A percentile compares a stretch with the other conserved stretches of the same genome.
These are phyloP conservation scores for Eucalyptus sp. DNA, from an alignment of 345 rosid species.

Conservation along the genomic window DNA sequence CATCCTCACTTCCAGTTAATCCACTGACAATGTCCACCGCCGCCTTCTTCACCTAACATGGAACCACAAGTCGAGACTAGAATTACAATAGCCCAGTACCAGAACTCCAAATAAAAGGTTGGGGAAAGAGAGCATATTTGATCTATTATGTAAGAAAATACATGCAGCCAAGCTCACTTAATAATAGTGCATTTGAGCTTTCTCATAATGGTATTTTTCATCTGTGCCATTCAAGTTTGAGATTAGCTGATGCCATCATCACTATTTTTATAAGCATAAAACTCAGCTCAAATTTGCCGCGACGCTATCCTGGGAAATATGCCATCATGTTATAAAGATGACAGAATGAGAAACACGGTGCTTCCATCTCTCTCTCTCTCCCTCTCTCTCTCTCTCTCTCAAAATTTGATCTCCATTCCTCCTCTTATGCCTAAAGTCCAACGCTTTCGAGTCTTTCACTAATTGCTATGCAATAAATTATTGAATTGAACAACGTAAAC, in stretches of 20 bases:
- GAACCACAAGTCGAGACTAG: not conserved
- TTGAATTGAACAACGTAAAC: not conserved
- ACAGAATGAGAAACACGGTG: not conserved
- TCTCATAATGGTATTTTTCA: not conserved
- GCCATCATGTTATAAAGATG: not conserved
- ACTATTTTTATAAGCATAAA: not conserved
- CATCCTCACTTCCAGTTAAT: conserved; percentile 82
- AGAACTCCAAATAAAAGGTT: not conserved
- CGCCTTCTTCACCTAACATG: conserved; percentile 63
- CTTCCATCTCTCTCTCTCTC: not conserved
- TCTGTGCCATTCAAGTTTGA: not conserved
- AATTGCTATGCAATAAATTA: not conserved
- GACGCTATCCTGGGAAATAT: not conserved
- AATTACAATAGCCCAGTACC: not conserved
- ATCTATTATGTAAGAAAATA: not conserved
- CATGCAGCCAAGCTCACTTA: not conserved
- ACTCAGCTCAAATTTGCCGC: not conserved
- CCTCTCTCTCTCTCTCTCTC: not conserved
- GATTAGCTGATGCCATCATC: not conserved
- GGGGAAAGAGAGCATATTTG: not conserved
- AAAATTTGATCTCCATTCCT: not conserved
- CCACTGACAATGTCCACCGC: conserved; percentile 77
- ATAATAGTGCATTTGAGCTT: not conserved
- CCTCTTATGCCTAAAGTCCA: not conserved
- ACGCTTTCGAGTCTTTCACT: not conserved